A percentile compares a stretch with the other conserved stretches of the same genome.
phyloP scores from a whole-genome alignment of 495 filamentous ascomycete species.

The Xylaria curta region DNA sequence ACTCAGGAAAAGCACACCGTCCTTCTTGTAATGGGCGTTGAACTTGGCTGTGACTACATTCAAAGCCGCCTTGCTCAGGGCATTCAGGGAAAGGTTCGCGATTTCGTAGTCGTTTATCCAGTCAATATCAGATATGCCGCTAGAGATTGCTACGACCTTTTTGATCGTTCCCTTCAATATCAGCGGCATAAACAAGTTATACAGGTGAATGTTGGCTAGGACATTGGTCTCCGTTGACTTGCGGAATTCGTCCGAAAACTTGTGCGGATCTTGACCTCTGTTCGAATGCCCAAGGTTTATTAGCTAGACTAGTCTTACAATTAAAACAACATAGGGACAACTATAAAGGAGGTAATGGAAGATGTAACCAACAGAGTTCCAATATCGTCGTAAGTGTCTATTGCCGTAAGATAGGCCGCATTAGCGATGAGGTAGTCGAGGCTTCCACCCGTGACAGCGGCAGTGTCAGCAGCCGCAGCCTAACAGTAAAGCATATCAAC shows the following conservation, averaged over 20 bases:
- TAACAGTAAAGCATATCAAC: conserved; percentile 1
- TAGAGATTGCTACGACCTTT: conserved; percentile 62
- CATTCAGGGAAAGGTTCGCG: conserved; percentile 36
- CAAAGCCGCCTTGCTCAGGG: conserved; percentile 49
- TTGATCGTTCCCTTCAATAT: conserved; percentile 55
- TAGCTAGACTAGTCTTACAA: background rate
- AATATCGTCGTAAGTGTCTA: conserved; percentile 35
- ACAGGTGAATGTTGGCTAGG: conserved; percentile 57
- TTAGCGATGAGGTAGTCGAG: conserved; percentile 63
- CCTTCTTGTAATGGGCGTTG: conserved; percentile 56
- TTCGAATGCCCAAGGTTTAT: background rate
- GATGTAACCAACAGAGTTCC: conserved; percentile 33
- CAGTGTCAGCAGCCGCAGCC: conserved; percentile 39
- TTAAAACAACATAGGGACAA: background rate
- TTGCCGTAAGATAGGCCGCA: conserved; percentile 42
- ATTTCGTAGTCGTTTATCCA: conserved; percentile 40
- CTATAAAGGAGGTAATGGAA: background rate
- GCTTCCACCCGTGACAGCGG: conserved; percentile 47
- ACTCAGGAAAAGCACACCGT: conserved; percentile 58
- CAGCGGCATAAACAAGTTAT: conserved; percentile 60
- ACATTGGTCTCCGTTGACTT: conserved; percentile 54
- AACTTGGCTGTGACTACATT: conserved; percentile 56
- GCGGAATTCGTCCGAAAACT: conserved; percentile 33
- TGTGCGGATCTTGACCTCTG: conserved; percentile 40
- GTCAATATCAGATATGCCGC: conserved; percentile 52